Evolutionary conservation across 768 basidiomycete genomes (phyloP).

Genomic region (Hypholoma fasciculare): DNA sequence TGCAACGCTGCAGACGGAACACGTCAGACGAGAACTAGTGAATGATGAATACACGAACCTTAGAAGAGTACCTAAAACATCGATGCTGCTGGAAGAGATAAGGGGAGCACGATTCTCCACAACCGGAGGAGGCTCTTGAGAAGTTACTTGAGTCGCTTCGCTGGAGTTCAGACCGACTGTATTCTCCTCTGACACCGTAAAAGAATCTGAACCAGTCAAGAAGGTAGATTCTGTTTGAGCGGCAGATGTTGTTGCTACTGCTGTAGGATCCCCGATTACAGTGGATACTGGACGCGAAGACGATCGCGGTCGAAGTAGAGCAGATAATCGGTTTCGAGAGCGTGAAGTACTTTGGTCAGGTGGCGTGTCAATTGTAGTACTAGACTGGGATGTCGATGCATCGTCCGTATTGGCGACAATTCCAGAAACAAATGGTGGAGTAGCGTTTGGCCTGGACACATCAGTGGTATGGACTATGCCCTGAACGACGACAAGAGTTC

Average conservation of each 20-base stretch:
- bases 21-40: background rate
- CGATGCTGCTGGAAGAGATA: constrained; percentile 74
- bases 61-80: constrained; percentile 79
- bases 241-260: constrained; percentile 4
- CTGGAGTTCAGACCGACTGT: background rate
- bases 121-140: background rate
- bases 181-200: constrained; percentile 4
- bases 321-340: constrained; percentile 29
- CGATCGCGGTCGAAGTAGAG: constrained; percentile 20
- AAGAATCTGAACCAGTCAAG: constrained; percentile 5
- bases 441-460: constrained; percentile 37
- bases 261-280: constrained; percentile 4
- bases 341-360: constrained; percentile 17
- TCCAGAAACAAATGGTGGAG: background rate
- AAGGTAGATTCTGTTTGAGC: constrained; percentile 14
- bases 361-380: constrained; percentile 1
- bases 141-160: constrained; percentile 5
- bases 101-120: constrained; percentile 26
- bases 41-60: constrained; percentile 48
- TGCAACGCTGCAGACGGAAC: constrained; percentile 59
- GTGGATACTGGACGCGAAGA: constrained; percentile 14
- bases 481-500: constrained; percentile 81
- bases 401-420: background rate
- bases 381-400: background rate
- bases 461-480: constrained; percentile 82